Evolutionary conservation across 257 asterid species (phyloP).

Genomic region (Solanum verrucosum): DNA sequence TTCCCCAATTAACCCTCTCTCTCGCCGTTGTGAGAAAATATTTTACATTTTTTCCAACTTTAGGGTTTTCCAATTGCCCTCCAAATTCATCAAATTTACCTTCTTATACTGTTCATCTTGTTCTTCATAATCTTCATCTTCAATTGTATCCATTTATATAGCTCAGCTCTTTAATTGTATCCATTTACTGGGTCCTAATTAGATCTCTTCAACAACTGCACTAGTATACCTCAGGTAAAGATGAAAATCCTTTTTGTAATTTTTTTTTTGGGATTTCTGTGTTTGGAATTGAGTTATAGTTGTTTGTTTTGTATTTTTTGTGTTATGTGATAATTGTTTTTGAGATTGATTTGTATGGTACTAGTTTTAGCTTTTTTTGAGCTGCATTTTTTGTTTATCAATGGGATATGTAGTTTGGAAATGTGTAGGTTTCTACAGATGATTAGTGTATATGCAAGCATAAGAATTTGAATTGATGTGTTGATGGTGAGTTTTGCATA

Average conservation of each 20-base stretch:
- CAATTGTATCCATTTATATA: not conserved
- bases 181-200: not conserved
- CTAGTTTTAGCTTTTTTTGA: not conserved
- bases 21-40: not conserved
- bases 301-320: not conserved
- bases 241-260: not conserved
- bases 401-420: not conserved
- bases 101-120: not conserved
- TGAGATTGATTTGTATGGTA: not conserved
- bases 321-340: not conserved
- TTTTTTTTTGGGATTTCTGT: not conserved
- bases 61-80: slow-evolving; percentile 3
- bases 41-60: not conserved
- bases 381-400: not conserved
- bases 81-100: not conserved
- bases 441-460: not conserved
- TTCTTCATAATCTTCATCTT: not conserved
- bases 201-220: not conserved
- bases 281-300: not conserved
- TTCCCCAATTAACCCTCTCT: not conserved
- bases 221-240: not conserved
- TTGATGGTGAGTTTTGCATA: not conserved
- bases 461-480: not conserved
- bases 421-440: not conserved
- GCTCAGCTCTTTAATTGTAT: not conserved